phyloP scores from a whole-genome alignment of 2,329 filamentous ascomycete genomes.

The Stemphylium lycopersici region DNA sequence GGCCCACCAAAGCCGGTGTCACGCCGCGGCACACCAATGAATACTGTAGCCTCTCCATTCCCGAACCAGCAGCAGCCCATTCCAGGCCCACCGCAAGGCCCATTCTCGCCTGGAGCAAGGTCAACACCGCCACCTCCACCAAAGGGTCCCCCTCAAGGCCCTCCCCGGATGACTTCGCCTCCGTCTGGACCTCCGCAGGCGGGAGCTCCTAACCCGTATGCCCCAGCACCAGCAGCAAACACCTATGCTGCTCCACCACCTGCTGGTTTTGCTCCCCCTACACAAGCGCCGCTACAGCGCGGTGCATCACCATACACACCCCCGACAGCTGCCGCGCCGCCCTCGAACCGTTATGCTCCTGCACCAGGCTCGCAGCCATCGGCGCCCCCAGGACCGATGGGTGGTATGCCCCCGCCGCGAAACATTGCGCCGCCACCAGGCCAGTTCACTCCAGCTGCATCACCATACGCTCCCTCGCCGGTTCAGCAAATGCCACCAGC shows the following conservation, averaged over 20 bases:
- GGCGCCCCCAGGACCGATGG: constrained; percentile 32
- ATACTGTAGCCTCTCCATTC: constrained; percentile 77
- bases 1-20: constrained; percentile 69
- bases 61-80: constrained; percentile 65
- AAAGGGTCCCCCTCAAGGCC: constrained; percentile 66
- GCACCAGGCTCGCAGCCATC: constrained; percentile 64
- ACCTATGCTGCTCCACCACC: constrained; percentile 66
- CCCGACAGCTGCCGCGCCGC: constrained; percentile 71
- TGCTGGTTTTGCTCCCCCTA: constrained; percentile 54
- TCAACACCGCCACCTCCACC: constrained; percentile 80
- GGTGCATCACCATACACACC: constrained; percentile 87
- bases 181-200: constrained; percentile 59
- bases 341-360: constrained; percentile 67
- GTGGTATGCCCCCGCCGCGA: constrained; percentile 49
- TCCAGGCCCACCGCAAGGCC: constrained; percentile 60
- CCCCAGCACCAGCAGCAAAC: constrained; percentile 57
- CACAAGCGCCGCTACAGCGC: constrained; percentile 68
- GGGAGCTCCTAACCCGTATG: constrained; percentile 65
- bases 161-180: constrained; percentile 69
- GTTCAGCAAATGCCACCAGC: constrained; percentile 48
- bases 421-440: constrained; percentile 55
- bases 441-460: constrained; percentile 36
- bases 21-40: constrained; percentile 75
- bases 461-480: constrained; percentile 26
- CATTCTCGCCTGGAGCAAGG: constrained; percentile 63